Evolutionary conservation across 805 yeast species (phyloP).

Genomic region (Hanseniaspora guilliermondii): DNA sequence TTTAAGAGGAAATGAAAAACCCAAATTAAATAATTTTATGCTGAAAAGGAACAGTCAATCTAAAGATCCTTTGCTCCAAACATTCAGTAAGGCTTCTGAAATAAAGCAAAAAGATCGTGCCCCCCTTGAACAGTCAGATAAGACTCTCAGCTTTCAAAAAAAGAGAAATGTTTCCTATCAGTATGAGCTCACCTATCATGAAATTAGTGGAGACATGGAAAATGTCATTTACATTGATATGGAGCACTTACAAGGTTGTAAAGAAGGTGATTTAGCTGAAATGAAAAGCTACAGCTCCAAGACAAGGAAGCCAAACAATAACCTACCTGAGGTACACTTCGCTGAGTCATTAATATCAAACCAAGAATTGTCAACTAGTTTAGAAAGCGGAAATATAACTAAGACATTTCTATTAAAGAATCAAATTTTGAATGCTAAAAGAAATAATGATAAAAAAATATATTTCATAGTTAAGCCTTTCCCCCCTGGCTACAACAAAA

Average conservation of each 20-base stretch:
- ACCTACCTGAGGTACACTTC: background rate
- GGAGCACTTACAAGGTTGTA: conserved; percentile 45
- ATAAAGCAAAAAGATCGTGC: background rate
- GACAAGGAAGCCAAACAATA: conserved; percentile 13
- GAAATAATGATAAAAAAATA: conserved; percentile 27
- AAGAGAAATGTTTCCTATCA: conserved; percentile 16
- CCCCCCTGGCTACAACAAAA: conserved; percentile 24
- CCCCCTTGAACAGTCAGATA: background rate
- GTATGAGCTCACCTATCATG: conserved; percentile 42
- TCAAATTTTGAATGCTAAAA: background rate
- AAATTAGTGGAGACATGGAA: conserved; percentile 36
- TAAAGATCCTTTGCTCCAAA: background rate
- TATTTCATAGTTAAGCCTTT: conserved; percentile 34
- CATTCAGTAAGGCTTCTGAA: background rate
- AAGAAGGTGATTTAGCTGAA: conserved; percentile 69
- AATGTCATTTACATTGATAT: conserved; percentile 56
- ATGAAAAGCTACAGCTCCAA: conserved; percentile 35
- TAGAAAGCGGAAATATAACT: background rate
- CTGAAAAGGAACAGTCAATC: background rate
- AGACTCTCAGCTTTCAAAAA: background rate
- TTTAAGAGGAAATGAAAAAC: background rate
- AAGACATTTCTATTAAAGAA: background rate
- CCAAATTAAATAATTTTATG: background rate
- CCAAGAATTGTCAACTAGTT: background rate
- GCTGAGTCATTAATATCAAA: background rate